A percentile compares a stretch with the other conserved stretches of the same genome.
These are phyloP conservation scores for Boletus bicolor DNA, from an alignment of 768 basidiomycete species.

Conservation along the genomic window DNA sequence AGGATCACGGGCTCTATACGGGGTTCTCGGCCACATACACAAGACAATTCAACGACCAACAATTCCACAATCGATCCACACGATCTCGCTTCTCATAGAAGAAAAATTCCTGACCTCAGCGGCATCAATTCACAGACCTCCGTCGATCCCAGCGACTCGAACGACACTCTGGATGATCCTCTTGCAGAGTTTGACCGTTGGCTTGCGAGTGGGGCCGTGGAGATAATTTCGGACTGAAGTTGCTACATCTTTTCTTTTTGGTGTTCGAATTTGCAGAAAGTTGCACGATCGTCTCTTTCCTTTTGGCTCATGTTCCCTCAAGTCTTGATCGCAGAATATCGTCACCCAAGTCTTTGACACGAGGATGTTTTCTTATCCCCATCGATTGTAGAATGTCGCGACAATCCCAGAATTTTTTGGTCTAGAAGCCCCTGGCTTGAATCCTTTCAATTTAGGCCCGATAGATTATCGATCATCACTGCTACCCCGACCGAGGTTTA, in stretches of 20 bases:
- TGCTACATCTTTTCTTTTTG: not conserved
- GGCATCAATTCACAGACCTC: not conserved
- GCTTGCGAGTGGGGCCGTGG: constrained; percentile 62
- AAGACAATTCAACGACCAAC: not conserved
- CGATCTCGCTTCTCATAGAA: not conserved
- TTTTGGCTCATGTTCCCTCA: not conserved
- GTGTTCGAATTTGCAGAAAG: not conserved
- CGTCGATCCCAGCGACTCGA: not conserved
- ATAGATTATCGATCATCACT: not conserved
- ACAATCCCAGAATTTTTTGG: not conserved
- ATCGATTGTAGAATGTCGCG: not conserved
- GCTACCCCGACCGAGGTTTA: not conserved
- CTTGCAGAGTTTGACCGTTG: constrained; percentile 68
- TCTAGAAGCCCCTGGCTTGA: not conserved
- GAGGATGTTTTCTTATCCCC: not conserved
- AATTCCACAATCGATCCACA: not conserved
- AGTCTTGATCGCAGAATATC: not conserved
- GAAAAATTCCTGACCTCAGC: not conserved
- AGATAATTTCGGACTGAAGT: constrained; percentile 38
- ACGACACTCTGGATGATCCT: constrained; percentile 38
- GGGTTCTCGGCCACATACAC: not conserved
- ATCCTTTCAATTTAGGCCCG: not conserved
- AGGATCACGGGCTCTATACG: constrained; percentile 24
- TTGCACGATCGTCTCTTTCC: not conserved
- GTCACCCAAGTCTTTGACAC: not conserved